Percentiles rank a stretch among this genome's conserved stretches.
These are phyloP conservation scores for Draba incana DNA, from an alignment of 345 rosid genomes.

Conservation along the genomic window DNA sequence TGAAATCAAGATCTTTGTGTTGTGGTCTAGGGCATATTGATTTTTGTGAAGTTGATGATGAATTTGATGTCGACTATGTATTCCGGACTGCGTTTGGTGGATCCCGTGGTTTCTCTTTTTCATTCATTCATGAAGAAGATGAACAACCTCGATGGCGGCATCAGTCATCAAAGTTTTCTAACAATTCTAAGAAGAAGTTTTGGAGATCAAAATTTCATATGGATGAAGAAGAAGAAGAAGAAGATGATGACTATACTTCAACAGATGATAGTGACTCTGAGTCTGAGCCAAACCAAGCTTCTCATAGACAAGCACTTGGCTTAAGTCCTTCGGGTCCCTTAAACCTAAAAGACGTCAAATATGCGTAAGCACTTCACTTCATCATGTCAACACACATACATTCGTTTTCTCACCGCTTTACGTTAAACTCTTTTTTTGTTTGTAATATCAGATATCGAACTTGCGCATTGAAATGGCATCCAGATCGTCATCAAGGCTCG, in stretches of 20 bases:
- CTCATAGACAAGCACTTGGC: conserved; percentile 82
- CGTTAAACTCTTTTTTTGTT: background rate
- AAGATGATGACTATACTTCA: conserved; percentile 64
- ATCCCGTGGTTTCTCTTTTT: conserved; percentile 50
- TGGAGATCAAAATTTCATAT: conserved; percentile 48
- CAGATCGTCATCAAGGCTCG: conserved; percentile 93
- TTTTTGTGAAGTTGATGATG: conserved; percentile 65
- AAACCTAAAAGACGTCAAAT: conserved; percentile 75
- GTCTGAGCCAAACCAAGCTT: conserved; percentile 48
- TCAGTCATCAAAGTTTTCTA: conserved; percentile 43
- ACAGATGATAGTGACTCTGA: conserved; percentile 53
- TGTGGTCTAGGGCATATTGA: conserved; percentile 55
- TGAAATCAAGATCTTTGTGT: background rate
- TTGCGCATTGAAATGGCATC: conserved; percentile 95
- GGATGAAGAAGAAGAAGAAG: conserved; percentile 57
- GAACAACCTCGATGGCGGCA: conserved; percentile 54
- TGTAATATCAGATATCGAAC: conserved; percentile 61
- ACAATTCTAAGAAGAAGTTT: conserved; percentile 45
- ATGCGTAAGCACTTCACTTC: conserved; percentile 60
- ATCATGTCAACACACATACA: conserved; percentile 20
- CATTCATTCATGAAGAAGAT: conserved; percentile 62
- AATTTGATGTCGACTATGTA: conserved; percentile 56
- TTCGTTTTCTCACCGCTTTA: conserved; percentile 11
- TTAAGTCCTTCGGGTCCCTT: conserved; percentile 73
- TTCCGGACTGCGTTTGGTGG: conserved; percentile 72